Conservation (phyloP, 2,329 filamentous ascomycete genomes). For the Fonsecaea erecta region DNA sequence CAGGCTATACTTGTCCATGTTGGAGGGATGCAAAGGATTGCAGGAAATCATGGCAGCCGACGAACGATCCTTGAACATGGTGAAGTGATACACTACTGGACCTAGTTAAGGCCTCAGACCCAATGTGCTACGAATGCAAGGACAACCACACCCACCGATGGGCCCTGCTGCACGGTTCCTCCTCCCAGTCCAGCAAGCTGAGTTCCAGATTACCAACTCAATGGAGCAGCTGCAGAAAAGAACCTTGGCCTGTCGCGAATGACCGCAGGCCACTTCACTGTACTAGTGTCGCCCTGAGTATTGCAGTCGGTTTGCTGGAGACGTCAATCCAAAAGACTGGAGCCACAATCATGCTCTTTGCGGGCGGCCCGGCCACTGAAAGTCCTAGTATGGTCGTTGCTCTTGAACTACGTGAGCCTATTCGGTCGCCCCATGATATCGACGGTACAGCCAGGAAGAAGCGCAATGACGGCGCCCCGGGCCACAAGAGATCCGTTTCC, state of each 20-base stretch:
- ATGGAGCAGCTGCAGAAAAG: constrained; percentile 93
- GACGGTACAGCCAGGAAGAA: too few relatives aligned
- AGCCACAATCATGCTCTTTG: constrained; percentile 95
- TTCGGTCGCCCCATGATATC: constrained; percentile 97
- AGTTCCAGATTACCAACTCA: constrained; percentile 95
- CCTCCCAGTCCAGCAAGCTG: constrained; percentile 90
- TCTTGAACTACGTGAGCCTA: constrained; percentile 91
- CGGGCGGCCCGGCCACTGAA: constrained; percentile 91
- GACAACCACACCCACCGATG: constrained; percentile 73
- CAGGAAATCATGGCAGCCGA: not conserved
- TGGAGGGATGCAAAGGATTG: not conserved
- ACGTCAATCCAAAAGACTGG: constrained; percentile 95
- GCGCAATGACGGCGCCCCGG: constrained; percentile 19
- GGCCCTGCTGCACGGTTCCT: constrained; percentile 88
- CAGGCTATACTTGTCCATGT: too few relatives aligned
- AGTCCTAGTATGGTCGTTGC: constrained; percentile 97
- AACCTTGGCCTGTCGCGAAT: constrained; percentile 95
- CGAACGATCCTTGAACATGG: too few relatives aligned
- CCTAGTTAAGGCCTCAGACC: constrained; percentile 65
- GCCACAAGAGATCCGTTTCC: constrained; percentile 61
- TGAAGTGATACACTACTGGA: not conserved
- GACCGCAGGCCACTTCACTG: constrained; percentile 89
- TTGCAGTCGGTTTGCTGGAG: constrained; percentile 89
- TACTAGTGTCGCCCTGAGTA: constrained; percentile 93
- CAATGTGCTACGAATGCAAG: constrained; percentile 71